These are phyloP conservation scores for Iris pallida DNA, from an alignment of 116 monocot genomes.

Conservation along the genomic window DNA sequence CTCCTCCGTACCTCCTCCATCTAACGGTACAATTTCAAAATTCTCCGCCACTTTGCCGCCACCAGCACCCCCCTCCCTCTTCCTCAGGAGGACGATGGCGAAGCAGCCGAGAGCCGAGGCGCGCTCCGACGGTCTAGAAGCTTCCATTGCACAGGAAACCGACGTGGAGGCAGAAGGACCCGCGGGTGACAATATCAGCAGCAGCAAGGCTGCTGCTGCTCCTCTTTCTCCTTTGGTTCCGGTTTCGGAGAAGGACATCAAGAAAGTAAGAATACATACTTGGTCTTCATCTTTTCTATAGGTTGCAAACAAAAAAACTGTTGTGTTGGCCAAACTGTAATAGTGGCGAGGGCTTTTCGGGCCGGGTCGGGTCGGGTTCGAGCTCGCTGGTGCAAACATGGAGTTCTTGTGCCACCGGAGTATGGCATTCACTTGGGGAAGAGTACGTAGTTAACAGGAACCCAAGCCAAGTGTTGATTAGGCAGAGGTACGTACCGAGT, in stretches of 20 bases:
- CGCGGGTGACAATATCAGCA: neutral
- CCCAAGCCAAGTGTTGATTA: too few relatives aligned
- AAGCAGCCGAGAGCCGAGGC: slow-evolving; percentile 9
- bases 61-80: neutral
- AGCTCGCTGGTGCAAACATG: too few relatives aligned
- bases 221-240: neutral
- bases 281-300: neutral
- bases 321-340: neutral
- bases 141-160: slow-evolving; percentile 13
- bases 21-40: slow-evolving; percentile 10
- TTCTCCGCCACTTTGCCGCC: slow-evolving; percentile 6
- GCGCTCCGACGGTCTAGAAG: slow-evolving; percentile 22
- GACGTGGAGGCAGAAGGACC: neutral
- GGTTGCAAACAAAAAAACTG: neutral
- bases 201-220: neutral
- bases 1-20: neutral
- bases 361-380: too few relatives aligned
- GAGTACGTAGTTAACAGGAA: too few relatives aligned
- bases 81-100: slow-evolving; percentile 5
- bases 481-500: too few relatives aligned
- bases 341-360: too few relatives aligned
- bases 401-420: too few relatives aligned
- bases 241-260: slow-evolving; percentile 13
- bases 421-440: too few relatives aligned
- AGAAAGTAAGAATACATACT: slow-evolving; percentile 8